Percentiles rank a stretch among this genome's conserved stretches.
Conservation (phyloP, 1,139 yeast genomes). For the Kodamaea anthophila region DNA sequence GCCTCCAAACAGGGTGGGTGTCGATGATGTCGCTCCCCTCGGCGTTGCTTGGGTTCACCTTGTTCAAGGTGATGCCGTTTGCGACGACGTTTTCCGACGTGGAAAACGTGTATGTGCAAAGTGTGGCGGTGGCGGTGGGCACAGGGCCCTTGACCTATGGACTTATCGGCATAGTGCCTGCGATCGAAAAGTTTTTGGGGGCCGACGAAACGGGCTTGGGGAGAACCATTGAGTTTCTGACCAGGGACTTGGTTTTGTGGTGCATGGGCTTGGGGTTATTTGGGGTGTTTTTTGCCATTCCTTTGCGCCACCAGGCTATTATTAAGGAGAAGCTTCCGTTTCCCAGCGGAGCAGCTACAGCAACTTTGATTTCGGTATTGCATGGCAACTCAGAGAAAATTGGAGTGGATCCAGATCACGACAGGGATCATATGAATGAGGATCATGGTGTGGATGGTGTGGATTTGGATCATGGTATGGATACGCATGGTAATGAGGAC, state of each 20-base stretch:
- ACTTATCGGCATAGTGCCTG: slow-evolving; percentile 93
- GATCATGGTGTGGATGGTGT: slow-evolving; percentile 18
- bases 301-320: slow-evolving; percentile 78
- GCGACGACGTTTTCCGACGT: slow-evolving; percentile 67
- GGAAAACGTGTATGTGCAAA: slow-evolving; percentile 87
- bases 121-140: slow-evolving; percentile 93
- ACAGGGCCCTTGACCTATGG: slow-evolving; percentile 97
- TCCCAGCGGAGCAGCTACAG: slow-evolving; percentile 96
- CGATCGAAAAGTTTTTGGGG: slow-evolving; percentile 81
- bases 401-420: no score
- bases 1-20: slow-evolving; percentile 97
- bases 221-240: slow-evolving; percentile 29
- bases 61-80: slow-evolving; percentile 55
- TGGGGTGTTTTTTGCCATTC: slow-evolving; percentile 93
- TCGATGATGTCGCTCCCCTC: slow-evolving; percentile 99
- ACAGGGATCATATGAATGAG: no score
- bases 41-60: slow-evolving; percentile 79
- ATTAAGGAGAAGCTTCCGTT: slow-evolving; percentile 80
- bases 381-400: no score
- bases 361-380: slow-evolving; percentile 81
- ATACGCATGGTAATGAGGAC: slow-evolving; percentile 4
- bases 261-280: slow-evolving; percentile 81
- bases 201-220: slow-evolving; percentile 70
- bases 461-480: no score
- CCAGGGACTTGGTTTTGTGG: slow-evolving; percentile 66